Conservation (phyloP, 192 early-diverging fungal genomes). For the Allomyces macrogynus region DNA sequence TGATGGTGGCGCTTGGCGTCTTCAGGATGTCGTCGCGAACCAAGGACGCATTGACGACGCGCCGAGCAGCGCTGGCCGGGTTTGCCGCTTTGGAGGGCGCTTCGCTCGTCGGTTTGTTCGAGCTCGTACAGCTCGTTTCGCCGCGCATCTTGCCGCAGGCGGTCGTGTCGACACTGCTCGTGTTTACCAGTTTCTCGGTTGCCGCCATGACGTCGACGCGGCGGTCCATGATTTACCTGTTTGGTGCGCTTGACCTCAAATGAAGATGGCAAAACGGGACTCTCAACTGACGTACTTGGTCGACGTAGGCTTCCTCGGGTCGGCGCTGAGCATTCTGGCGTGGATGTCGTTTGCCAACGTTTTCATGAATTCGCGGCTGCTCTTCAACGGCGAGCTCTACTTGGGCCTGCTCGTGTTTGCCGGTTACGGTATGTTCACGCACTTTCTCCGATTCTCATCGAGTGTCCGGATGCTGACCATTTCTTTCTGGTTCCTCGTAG, state of each 20-base stretch:
- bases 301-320: neutral
- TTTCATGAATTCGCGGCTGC: neutral
- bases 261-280: neutral
- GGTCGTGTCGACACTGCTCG: too few relatives aligned
- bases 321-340: neutral
- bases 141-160: neutral
- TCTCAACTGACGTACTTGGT: neutral
- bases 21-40: neutral
- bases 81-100: neutral
- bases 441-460: too few relatives aligned
- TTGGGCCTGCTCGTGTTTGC: neutral
- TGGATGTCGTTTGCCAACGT: neutral
- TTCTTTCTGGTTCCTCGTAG: neutral
- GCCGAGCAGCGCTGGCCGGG: neutral
- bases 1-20: neutral
- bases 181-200: too few relatives aligned
- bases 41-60: neutral
- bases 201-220: neutral
- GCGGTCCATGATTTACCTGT: neutral
- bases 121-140: neutral
- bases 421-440: neutral
- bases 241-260: neutral
- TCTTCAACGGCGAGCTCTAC: too few relatives aligned
- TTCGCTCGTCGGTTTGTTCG: neutral
- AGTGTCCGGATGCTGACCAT: too few relatives aligned